These are phyloP conservation scores for Boletus pseudo-olivaceus DNA, from an alignment of 768 basidiomycete species.

Conservation along the genomic window DNA sequence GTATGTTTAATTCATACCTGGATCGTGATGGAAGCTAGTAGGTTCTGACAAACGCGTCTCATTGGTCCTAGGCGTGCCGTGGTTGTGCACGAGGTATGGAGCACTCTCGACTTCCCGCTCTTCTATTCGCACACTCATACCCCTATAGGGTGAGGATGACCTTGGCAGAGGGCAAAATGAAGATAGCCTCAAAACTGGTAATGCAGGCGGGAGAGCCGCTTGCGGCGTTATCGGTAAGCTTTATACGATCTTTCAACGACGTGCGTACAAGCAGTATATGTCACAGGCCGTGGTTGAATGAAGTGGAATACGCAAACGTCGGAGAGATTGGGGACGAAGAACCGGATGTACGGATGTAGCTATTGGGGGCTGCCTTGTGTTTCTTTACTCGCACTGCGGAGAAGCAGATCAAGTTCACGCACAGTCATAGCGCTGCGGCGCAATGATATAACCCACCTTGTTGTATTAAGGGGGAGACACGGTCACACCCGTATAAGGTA, in stretches of 20 bases:
- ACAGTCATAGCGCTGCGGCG: background rate
- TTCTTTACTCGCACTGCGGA: constrained; percentile 11
- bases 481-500: background rate
- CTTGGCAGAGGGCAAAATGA: constrained; percentile 65
- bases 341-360: constrained; percentile 2
- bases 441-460: background rate
- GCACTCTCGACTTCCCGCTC: background rate
- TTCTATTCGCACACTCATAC: constrained; percentile 9
- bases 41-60: constrained; percentile 2
- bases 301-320: background rate
- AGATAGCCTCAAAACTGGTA: constrained; percentile 75
- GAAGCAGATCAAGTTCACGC: constrained; percentile 2
- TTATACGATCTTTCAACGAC: constrained; percentile 1
- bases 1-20: constrained; percentile 34
- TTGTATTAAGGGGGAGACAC: background rate
- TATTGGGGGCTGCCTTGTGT: constrained; percentile 5
- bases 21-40: background rate
- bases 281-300: constrained; percentile 21
- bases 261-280: background rate
- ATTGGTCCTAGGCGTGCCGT: constrained; percentile 52
- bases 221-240: constrained; percentile 74
- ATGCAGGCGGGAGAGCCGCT: constrained; percentile 72
- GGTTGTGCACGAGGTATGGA: constrained; percentile 67
- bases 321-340: background rate
- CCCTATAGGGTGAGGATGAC: constrained; percentile 66